Evolutionary conservation across 768 basidiomycete genomes (phyloP).

Genomic region (Trametes elegans): DNA sequence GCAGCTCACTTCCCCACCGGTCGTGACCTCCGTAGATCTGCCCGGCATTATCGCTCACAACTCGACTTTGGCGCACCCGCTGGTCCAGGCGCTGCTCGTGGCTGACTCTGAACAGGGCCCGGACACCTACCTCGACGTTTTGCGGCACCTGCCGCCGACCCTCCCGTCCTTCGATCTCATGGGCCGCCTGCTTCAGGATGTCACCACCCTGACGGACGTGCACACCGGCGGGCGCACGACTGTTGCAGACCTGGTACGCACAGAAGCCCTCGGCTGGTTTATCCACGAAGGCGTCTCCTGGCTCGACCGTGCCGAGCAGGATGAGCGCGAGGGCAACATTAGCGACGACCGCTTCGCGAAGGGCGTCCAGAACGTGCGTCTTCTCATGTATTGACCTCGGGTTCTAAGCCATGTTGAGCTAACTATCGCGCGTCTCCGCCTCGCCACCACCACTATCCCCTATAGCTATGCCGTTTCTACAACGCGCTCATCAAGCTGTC

Average conservation of each 20-base stretch:
- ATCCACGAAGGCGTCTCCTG: slow-evolving; percentile 68
- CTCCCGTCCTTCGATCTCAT: slow-evolving; percentile 73
- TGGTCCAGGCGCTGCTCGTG: slow-evolving; percentile 56
- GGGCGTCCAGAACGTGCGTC: slow-evolving; percentile 66
- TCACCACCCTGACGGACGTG: slow-evolving; percentile 43
- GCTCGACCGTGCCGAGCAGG: slow-evolving; percentile 66
- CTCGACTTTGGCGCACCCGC: slow-evolving; percentile 65
- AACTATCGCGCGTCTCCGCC: neutral
- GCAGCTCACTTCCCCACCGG: slow-evolving; percentile 41
- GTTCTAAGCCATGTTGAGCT: too few species aligned
- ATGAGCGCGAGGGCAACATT: slow-evolving; percentile 64
- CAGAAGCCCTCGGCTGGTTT: slow-evolving; percentile 68
- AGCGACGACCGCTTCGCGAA: slow-evolving; percentile 74
- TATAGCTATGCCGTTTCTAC: slow-evolving; percentile 76
- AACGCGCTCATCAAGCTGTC: slow-evolving; percentile 62
- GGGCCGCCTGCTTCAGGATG: slow-evolving; percentile 64
- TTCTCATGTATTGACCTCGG: too few species aligned
- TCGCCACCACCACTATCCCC: neutral
- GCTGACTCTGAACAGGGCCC: slow-evolving; percentile 33
- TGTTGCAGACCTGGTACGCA: slow-evolving; percentile 60
- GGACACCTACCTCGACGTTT: slow-evolving; percentile 58
- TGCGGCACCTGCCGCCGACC: slow-evolving; percentile 67
- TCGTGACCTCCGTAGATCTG: slow-evolving; percentile 69
- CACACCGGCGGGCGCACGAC: slow-evolving; percentile 49
- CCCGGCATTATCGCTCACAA: slow-evolving; percentile 65